Evolutionary conservation across 2,329 filamentous ascomycete species (phyloP), one percentile per base, ranked within the genome.

Genomic region (Penicillium brasilianum): DNA sequence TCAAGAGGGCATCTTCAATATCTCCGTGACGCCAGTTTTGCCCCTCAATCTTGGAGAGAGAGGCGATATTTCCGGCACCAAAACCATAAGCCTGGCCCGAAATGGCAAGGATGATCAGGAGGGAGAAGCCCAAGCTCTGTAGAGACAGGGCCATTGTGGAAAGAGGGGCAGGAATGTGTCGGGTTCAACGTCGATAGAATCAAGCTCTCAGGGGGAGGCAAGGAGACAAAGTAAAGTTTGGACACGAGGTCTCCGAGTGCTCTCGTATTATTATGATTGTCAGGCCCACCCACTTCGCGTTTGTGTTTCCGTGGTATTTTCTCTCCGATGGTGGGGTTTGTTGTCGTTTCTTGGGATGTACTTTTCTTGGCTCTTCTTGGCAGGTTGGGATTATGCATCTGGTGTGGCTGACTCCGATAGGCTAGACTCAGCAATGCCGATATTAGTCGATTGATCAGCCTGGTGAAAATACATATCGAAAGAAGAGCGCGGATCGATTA

Each of bases 11-110:
- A 81, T 97, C 93, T 82, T 97, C 93, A 72, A 97, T 96, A 77
- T 97, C 93, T 72, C 91, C 91, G 84, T 94, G 90, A 67, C 90
- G 89, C 90, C 90, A 96, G 77, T 96, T 96, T 75, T 91, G 85
- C 66, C 92, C 92, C 77, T 95, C 91, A 56, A 96, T 84, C 74
- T 88, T 89, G 72, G 91, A 90, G 62, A 92, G 85, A 60, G 89
- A 88, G 44, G 90, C 91, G 75, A 96, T 95, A 78, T 96, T 96
- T 64, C 93, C 93, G 70, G 92, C 92, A 67, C 92, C 92, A 74
- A 96, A 96, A 57, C 91, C 92, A 68, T 89, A 83, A 37, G 87
- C 85, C 18, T 90, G 90, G 62, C 83, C 83, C 57, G 88, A 86
- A 71, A 92, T 86, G 67, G 86, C 79, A 69, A 93, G 81, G 67